Base-by-base conservation (phyloP, 2,329 filamentous ascomycete genomes). In the Penicillium sp. region DNA sequence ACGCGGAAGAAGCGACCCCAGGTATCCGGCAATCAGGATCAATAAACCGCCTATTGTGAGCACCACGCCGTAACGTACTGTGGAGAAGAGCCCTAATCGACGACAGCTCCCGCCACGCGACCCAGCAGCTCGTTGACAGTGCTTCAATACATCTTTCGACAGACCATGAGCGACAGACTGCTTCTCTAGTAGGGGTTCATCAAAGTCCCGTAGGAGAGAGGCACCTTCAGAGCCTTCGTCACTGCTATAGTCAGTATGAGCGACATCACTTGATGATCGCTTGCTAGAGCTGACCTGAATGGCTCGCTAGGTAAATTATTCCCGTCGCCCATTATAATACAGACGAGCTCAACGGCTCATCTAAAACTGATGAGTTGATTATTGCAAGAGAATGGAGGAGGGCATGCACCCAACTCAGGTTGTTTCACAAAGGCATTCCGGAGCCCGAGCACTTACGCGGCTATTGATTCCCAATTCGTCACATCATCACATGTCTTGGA, bases 161-260 rank as follows among this genome's bases (percentile, higher is more conserved):
- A 30, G 48, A 44, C 29, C 35, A 53, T 49, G 45, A 45, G 54
- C 13, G 29, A 31, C 26, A 23, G 29, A 55, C n/a, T 41, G 49
- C 46, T 66, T 64, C 46, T 66, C 65, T 17, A 56, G 47, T 17
- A 59, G 44, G 7, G 31, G 48, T 6, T 57, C 54, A 17, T 55
- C 48, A 19, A 47, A 30, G 8, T 63, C 55, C 29, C 44, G 51
- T 21, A 64, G 56, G n/a, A 63, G 62, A 49, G 38, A 56, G 2
- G 52, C 38, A 21, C 47, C 51, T n/a, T 64, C 64, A 26, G 45
- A 46, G 8, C 54, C 59, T 9, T 54, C 60, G 17, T 63, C 54
- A n/a, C 63, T 65, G 26, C 49, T 35, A 44, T 21, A 38, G 31
- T 62, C 45, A 58, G 49, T 19, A 44, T 45, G 15, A 41, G 53